Conservation (phyloP, 2,329 filamentous ascomycete species). For the Claviceps monticola region DNA sequence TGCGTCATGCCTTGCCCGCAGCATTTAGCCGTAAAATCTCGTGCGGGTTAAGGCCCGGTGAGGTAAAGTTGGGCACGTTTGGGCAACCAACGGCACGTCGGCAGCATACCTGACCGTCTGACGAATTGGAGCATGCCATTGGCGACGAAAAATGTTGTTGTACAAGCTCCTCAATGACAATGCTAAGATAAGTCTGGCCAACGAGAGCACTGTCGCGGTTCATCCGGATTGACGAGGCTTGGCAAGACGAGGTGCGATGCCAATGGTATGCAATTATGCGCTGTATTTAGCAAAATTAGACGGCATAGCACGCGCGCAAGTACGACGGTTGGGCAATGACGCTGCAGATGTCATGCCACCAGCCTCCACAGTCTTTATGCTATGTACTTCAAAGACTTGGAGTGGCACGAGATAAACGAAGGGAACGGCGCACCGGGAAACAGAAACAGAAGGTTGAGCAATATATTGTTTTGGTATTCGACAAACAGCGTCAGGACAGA, state of each 20-base stretch:
- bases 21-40: neutral
- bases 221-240: neutral
- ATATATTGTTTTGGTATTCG: conserved; percentile 2
- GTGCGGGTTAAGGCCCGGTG: neutral
- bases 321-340: neutral
- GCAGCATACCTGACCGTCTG: neutral
- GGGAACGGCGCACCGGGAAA: neutral
- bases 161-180: neutral
- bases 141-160: neutral
- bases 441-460: neutral
- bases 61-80: neutral
- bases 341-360: conserved; percentile 1
- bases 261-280: neutral
- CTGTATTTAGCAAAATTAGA: neutral
- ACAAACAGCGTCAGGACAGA: neutral
- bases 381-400: neutral
- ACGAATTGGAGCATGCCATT: neutral
- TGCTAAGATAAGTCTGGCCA: neutral
- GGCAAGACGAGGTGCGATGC: neutral
- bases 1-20: neutral
- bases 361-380: neutral
- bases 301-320: neutral
- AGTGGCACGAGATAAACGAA: neutral
- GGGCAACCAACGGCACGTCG: neutral
- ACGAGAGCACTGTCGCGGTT: neutral